Evolutionary conservation across 2,329 filamentous ascomycete species (phyloP).

Genomic region (Xylariales sp.): DNA sequence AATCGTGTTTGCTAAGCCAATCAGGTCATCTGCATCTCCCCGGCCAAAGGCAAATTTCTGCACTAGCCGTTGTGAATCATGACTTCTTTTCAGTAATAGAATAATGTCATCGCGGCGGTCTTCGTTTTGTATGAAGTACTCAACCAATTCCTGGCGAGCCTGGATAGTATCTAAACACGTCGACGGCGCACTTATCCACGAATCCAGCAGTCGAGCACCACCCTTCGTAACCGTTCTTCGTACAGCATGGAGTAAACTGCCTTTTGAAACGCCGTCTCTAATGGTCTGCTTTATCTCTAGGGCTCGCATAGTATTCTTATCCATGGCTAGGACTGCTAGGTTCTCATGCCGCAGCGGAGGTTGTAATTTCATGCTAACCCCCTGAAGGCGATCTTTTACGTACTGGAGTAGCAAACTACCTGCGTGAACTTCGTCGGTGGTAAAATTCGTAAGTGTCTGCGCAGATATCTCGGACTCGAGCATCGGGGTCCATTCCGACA

Average conservation of each 20-base stretch:
- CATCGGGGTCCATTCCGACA: constrained; percentile 78
- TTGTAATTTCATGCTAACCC: constrained; percentile 82
- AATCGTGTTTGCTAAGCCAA: constrained; percentile 86
- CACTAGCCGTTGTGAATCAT: constrained; percentile 88
- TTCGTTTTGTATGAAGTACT: constrained; percentile 74
- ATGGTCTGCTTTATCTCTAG: constrained; percentile 91
- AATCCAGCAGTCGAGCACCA: constrained; percentile 83
- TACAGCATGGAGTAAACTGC: constrained; percentile 90
- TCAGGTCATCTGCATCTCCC: constrained; percentile 90
- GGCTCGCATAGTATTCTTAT: constrained; percentile 89
- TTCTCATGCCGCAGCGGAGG: constrained; percentile 80
- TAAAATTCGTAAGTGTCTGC: constrained; percentile 68
- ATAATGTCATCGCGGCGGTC: constrained; percentile 77
- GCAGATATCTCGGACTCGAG: constrained; percentile 77
- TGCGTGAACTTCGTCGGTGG: constrained; percentile 75
- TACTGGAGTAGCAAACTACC: constrained; percentile 87
- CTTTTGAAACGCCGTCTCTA: constrained; percentile 79
- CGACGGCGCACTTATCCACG: constrained; percentile 90
- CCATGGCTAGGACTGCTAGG: constrained; percentile 86
- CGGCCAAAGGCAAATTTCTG: constrained; percentile 94
- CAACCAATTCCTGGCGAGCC: constrained; percentile 82
- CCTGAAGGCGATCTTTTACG: constrained; percentile 81
- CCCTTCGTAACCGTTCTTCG: constrained; percentile 91
- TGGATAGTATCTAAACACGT: constrained; percentile 86
- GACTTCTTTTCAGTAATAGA: constrained; percentile 76